A percentile compares a stretch with the other conserved stretches of the same genome.
These are phyloP conservation scores for Helotiales sp. DNA, from an alignment of 2,329 filamentous ascomycete genomes.

Conservation along the genomic window DNA sequence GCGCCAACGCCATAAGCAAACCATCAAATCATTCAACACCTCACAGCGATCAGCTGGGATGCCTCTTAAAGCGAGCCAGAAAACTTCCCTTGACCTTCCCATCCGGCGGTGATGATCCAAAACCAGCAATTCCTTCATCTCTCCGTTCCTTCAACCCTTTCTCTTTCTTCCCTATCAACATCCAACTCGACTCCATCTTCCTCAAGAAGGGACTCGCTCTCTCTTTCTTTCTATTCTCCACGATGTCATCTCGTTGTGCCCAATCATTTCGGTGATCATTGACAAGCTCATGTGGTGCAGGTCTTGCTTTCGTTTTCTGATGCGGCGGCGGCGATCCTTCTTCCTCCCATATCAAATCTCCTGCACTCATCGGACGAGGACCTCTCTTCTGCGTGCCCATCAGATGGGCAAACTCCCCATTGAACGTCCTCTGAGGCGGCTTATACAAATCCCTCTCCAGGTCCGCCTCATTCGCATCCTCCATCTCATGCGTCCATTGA, in stretches of 20 bases:
- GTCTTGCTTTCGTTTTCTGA: background rate
- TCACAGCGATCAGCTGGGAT: conserved; percentile 29
- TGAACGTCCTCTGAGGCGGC: conserved; percentile 37
- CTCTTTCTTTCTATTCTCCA: conserved; percentile 23
- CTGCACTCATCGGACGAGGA: conserved; percentile 27
- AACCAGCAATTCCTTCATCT: conserved; percentile 18
- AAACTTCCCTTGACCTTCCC: conserved; percentile 24
- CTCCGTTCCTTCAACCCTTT: conserved; percentile 24
- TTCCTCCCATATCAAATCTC: conserved; percentile 27
- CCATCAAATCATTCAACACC: conserved; percentile 1
- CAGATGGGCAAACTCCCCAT: conserved; percentile 26
- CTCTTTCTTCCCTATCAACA: conserved; percentile 43
- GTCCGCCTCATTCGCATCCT: conserved; percentile 38
- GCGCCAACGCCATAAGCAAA: conserved; percentile 7
- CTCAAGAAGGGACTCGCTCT: conserved; percentile 35
- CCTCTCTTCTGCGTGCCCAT: conserved; percentile 6
- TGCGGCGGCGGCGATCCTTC: conserved; percentile 4
- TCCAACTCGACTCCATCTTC: conserved; percentile 51
- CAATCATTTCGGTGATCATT: conserved; percentile 45
- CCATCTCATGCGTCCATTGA: conserved; percentile 40
- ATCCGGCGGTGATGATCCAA: conserved; percentile 20
- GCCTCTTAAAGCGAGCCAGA: conserved; percentile 31
- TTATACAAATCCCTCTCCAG: conserved; percentile 30
- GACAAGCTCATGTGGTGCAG: conserved; percentile 15
- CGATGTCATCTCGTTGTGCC: conserved; percentile 52